phyloP scores from a whole-genome alignment of 371 early-diverging fungal genomes.

The Vittaforma corneae region DNA sequence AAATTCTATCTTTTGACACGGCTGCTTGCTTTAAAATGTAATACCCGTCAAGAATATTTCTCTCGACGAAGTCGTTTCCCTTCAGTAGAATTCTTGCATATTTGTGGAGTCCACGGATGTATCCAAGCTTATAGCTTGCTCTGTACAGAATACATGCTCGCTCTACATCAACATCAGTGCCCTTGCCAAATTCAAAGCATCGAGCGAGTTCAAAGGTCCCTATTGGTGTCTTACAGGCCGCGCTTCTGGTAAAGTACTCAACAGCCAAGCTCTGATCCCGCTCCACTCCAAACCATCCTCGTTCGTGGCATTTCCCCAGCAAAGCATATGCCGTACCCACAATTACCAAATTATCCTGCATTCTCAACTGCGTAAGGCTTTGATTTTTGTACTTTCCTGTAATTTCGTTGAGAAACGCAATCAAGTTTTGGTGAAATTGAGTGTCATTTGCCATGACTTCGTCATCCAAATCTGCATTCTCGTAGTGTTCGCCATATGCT shows the following conservation, averaged over 20 bases:
- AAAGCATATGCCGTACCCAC: too few relatives aligned
- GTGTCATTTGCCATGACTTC: too few relatives aligned
- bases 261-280: constrained; percentile 46
- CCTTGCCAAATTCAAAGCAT: constrained; percentile 56
- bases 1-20: constrained; percentile 37
- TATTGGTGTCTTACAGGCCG: constrained; percentile 39
- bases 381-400: too few relatives aligned
- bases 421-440: too few relatives aligned
- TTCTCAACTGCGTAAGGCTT: too few relatives aligned
- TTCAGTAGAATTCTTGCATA: constrained; percentile 53
- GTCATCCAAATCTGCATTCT: too few relatives aligned
- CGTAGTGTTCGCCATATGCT: too few relatives aligned
- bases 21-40: constrained; percentile 54
- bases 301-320: constrained; percentile 16
- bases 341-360: too few relatives aligned
- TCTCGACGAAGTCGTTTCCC: constrained; percentile 35
- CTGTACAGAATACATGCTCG: constrained; percentile 55
- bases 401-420: too few relatives aligned
- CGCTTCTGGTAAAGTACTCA: constrained; percentile 44
- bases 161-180: constrained; percentile 23
- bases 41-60: constrained; percentile 48
- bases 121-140: constrained; percentile 56
- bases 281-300: constrained; percentile 27
- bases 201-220: constrained; percentile 50
- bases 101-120: constrained; percentile 49